Evolutionary conservation across 164 flowering plant genomes (phyloP).

Genomic region (Nymphaea colorata): DNA sequence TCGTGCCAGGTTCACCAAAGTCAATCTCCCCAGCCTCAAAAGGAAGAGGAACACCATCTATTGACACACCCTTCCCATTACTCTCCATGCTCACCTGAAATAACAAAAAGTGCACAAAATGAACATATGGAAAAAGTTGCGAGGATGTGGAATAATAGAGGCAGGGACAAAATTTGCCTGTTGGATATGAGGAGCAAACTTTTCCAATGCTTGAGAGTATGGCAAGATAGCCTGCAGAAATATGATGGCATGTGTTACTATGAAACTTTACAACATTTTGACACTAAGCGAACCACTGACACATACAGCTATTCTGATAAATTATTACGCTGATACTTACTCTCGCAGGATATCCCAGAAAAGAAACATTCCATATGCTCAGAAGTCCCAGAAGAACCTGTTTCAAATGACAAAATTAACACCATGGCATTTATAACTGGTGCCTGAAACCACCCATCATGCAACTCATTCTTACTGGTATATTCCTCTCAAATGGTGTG

Average conservation of each 20-base stretch:
- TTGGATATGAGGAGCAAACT: slow-evolving; percentile 94
- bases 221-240: slow-evolving; percentile 83
- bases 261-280: background rate
- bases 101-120: background rate
- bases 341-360: slow-evolving; percentile 90
- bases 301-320: too few relatives aligned
- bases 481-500: slow-evolving; percentile 68
- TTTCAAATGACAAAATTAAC: background rate
- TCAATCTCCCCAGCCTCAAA: slow-evolving; percentile 97
- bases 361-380: slow-evolving; percentile 94
- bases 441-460: background rate
- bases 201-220: slow-evolving; percentile 87
- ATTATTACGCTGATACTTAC: slow-evolving; percentile 29
- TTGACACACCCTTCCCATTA: slow-evolving; percentile 95
- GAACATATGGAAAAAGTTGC: background rate
- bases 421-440: background rate
- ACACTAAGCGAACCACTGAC: background rate
- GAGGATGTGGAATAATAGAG: background rate
- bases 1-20: slow-evolving; percentile 99
- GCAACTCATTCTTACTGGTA: slow-evolving; percentile 52
- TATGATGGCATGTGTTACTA: background rate
- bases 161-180: slow-evolving; percentile 34
- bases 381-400: slow-evolving; percentile 91
- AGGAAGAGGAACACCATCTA: slow-evolving; percentile 85
- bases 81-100: slow-evolving; percentile 97